Evolutionary conservation across 2,329 filamentous ascomycete genomes (phyloP).

Genomic region (Dactylellina sp.): DNA sequence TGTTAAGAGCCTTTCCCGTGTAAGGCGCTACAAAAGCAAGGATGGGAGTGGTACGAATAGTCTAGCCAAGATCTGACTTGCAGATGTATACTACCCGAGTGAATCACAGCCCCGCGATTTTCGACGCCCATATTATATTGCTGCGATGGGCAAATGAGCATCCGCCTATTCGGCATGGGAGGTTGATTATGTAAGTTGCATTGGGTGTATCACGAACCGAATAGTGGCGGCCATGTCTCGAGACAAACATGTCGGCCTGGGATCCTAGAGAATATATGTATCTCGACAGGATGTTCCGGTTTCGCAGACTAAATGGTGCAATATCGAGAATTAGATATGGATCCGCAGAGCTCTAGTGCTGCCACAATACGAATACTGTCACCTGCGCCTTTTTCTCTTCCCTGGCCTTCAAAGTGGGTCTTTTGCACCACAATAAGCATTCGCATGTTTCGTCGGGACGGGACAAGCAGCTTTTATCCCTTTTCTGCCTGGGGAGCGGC

Average conservation of each 20-base stretch:
- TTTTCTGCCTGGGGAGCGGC: background rate
- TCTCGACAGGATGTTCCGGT: slow-evolving; percentile 3
- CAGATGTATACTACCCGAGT: slow-evolving; percentile 20
- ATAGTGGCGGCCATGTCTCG: too few relatives aligned
- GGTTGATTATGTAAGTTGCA: too few relatives aligned
- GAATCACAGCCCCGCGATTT: slow-evolving; percentile 1
- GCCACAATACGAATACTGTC: slow-evolving; percentile 27
- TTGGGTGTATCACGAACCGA: too few relatives aligned
- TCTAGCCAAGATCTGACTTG: slow-evolving; percentile 50
- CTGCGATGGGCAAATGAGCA: too few relatives aligned
- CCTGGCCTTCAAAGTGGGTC: slow-evolving; percentile 30
- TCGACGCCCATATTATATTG: background rate
- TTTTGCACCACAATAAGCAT: slow-evolving; percentile 18
- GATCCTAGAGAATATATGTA: too few relatives aligned
- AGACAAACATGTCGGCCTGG: too few relatives aligned
- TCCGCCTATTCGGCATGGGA: too few relatives aligned
- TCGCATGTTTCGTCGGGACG: slow-evolving; percentile 29
- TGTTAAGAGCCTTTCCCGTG: slow-evolving; percentile 37
- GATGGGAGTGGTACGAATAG: background rate
- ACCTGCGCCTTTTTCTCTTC: slow-evolving; percentile 23
- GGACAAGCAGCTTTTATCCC: slow-evolving; percentile 4
- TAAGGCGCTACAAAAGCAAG: slow-evolving; percentile 1
- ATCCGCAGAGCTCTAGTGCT: slow-evolving; percentile 46
- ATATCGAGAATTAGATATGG: slow-evolving; percentile 23
- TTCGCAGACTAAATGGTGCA: slow-evolving; percentile 4